A percentile compares a stretch with the other conserved stretches of the same genome.
Conservation (phyloP, 2,329 filamentous ascomycete genomes). For the Coniochaeta prunicola region DNA sequence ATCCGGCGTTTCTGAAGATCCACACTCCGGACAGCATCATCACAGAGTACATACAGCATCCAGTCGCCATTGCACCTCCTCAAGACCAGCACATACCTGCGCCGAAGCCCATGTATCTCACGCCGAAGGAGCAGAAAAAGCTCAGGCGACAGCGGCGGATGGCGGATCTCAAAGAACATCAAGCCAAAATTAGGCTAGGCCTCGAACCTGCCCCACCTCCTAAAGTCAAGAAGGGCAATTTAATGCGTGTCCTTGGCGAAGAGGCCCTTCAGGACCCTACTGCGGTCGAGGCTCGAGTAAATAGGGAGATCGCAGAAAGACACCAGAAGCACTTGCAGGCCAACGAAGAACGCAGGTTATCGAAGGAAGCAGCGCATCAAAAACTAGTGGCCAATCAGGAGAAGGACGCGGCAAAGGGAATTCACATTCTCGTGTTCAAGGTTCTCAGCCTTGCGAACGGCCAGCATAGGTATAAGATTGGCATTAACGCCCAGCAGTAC, state of each 20-base stretch:
- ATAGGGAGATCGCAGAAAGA: slow-evolving; percentile 84
- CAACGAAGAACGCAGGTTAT: slow-evolving; percentile 83
- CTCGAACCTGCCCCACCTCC: slow-evolving; percentile 84
- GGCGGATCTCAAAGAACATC: slow-evolving; percentile 90
- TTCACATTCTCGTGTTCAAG: slow-evolving; percentile 82
- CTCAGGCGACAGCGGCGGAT: slow-evolving; percentile 82
- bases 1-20: slow-evolving; percentile 62
- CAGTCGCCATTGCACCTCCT: slow-evolving; percentile 81
- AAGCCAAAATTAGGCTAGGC: slow-evolving; percentile 90
- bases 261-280: slow-evolving; percentile 92
- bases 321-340: slow-evolving; percentile 66
- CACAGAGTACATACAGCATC: slow-evolving; percentile 87
- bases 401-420: slow-evolving; percentile 78
- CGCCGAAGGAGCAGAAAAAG: slow-evolving; percentile 84
- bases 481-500: slow-evolving; percentile 84
- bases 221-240: slow-evolving; percentile 94
- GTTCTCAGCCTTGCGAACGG: slow-evolving; percentile 86
- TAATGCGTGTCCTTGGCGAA: slow-evolving; percentile 94
- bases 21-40: slow-evolving; percentile 76
- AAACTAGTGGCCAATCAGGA: slow-evolving; percentile 80
- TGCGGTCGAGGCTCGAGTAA: slow-evolving; percentile 90
- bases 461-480: slow-evolving; percentile 88
- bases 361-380: slow-evolving; percentile 77
- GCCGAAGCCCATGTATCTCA: slow-evolving; percentile 88
- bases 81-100: slow-evolving; percentile 76